phyloP scores from a whole-genome alignment of 164 flowering plant species.

The Dillenia suffruticosa region DNA sequence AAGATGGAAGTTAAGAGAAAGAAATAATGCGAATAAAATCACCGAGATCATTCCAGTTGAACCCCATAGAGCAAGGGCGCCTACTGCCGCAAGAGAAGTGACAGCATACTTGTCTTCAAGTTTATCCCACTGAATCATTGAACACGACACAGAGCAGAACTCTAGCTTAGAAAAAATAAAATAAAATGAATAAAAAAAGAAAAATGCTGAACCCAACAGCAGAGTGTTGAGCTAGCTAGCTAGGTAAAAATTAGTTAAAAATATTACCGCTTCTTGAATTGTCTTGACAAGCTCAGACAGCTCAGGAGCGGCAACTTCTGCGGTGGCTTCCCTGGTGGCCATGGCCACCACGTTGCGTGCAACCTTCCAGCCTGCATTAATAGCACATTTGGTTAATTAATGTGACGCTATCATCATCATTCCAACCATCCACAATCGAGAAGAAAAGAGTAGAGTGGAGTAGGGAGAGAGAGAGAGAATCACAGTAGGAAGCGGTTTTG shows the following conservation, averaged over 20 bases:
- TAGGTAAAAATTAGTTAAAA: not conserved
- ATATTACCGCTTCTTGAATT: slow-evolving; percentile 56
- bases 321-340: slow-evolving; percentile 76
- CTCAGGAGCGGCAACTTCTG: slow-evolving; percentile 43
- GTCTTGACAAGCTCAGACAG: slow-evolving; percentile 61
- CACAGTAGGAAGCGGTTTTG: slow-evolving; percentile 14
- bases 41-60: slow-evolving; percentile 78
- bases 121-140: slow-evolving; percentile 75
- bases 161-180: not conserved
- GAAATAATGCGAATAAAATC: not conserved
- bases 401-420: slow-evolving; percentile 4
- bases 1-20: slow-evolving; percentile 7
- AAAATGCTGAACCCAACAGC: not conserved
- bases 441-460: not conserved
- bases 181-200: not conserved
- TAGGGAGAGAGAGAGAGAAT: not conserved
- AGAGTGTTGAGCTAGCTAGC: too few relatives aligned
- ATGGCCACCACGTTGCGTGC: slow-evolving; percentile 66
- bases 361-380: slow-evolving; percentile 63
- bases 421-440: slow-evolving; percentile 1
- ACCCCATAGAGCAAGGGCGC: slow-evolving; percentile 50
- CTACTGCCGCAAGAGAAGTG: slow-evolving; percentile 66
- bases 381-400: not conserved
- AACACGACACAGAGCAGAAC: not conserved
- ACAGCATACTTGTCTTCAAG: slow-evolving; percentile 95